Evolutionary conservation across 352 stramenopile species (phyloP).

Genomic region (Phytophthora kernoviae): DNA sequence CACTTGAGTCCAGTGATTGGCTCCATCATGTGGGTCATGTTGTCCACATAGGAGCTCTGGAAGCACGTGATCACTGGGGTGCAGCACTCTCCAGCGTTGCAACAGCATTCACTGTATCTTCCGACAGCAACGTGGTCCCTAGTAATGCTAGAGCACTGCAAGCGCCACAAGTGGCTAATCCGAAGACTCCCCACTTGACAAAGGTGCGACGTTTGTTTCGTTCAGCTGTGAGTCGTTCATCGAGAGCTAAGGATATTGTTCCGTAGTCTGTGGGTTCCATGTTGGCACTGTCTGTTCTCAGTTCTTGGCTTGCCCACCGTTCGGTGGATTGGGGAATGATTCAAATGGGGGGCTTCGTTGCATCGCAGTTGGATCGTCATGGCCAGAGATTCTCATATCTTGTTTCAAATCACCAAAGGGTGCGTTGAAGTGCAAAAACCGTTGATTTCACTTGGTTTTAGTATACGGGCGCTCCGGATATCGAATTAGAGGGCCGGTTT

Average conservation of each 20-base stretch:
- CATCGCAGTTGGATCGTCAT: background rate
- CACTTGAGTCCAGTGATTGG: conserved; percentile 51
- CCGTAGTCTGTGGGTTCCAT: conserved; percentile 55
- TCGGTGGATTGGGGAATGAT: conserved; percentile 22
- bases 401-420: conserved; percentile 2
- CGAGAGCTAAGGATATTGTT: conserved; percentile 38
- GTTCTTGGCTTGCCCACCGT: background rate
- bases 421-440: conserved; percentile 15
- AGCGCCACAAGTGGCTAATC: conserved; percentile 27
- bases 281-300: background rate
- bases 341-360: background rate
- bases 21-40: conserved; percentile 72
- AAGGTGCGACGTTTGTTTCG: conserved; percentile 16
- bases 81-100: conserved; percentile 15
- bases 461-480: no score
- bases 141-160: conserved; percentile 30
- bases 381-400: background rate
- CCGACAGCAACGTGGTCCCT: conserved; percentile 15
- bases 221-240: conserved; percentile 29
- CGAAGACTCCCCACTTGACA: conserved; percentile 35
- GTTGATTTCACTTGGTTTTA: conserved; percentile 21
- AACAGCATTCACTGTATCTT: conserved; percentile 13
- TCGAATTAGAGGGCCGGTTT: no score
- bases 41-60: conserved; percentile 71
- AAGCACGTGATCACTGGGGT: conserved; percentile 45